Conservation (phyloP, 345 rosid species). For the Ceriops tagal region DNA sequence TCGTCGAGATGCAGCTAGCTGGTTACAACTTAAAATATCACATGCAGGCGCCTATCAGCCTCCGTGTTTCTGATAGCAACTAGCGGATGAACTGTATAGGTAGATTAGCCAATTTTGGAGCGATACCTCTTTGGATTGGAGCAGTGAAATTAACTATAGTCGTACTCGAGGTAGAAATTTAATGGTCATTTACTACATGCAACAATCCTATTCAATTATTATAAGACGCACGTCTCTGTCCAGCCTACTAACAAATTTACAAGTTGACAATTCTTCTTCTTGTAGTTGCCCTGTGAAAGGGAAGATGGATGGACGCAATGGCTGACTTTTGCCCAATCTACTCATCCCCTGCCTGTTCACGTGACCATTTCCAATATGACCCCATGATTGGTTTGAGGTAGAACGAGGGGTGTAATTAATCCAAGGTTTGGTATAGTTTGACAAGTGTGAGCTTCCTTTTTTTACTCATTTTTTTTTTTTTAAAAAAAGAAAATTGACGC, state of each 20-base stretch:
- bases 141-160: background rate
- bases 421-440: no score
- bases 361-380: background rate
- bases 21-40: constrained; percentile 10
- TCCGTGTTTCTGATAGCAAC: background rate
- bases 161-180: no score
- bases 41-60: constrained; percentile 7
- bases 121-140: background rate
- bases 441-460: no score
- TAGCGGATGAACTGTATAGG: background rate
- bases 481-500: background rate
- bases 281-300: no score
- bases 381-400: background rate
- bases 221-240: no score
- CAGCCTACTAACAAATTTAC: no score
- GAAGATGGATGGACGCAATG: no score
- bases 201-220: no score
- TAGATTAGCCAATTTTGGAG: background rate
- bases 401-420: background rate
- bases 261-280: no score
- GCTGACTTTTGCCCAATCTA: no score
- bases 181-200: no score
- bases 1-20: constrained; percentile 7
- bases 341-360: background rate
- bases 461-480: background rate